Percentiles rank a stretch among this genome's conserved stretches.
These are phyloP conservation scores for Phytophthora vignae DNA, from an alignment of 352 stramenopile species.

Conservation along the genomic window DNA sequence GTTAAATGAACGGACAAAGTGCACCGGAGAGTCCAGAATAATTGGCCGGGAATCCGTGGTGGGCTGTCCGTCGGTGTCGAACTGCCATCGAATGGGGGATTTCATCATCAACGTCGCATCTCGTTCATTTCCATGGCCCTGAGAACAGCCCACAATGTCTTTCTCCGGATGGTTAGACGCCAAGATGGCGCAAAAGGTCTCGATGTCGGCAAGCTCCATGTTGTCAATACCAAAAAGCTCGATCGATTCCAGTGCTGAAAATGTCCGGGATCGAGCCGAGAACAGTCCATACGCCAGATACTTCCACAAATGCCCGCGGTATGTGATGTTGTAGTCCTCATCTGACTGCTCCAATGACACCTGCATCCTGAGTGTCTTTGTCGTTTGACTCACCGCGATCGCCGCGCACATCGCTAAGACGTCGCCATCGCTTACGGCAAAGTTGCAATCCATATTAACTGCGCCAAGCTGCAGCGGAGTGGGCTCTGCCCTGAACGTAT, in stretches of 20 bases:
- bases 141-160: not conserved
- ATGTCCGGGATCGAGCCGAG: not conserved
- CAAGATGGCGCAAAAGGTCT: not conserved
- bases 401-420: not conserved
- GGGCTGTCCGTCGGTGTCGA: not conserved
- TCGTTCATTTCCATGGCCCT: not conserved
- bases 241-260: not conserved
- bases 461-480: not conserved
- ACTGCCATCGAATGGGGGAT: not conserved
- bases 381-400: not conserved
- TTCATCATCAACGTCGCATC: not conserved
- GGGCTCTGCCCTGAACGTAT: not conserved
- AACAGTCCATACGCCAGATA: not conserved
- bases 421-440: not conserved
- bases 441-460: not conserved
- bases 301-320: conserved; percentile 2
- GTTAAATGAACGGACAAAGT: conserved; percentile 1
- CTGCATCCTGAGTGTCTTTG: not conserved
- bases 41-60: not conserved
- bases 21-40: not conserved
- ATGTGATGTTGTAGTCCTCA: not conserved
- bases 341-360: not conserved
- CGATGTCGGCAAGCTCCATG: not conserved
- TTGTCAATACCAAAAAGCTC: not conserved
- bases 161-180: not conserved